Evolutionary conservation across 441 rosid genomes (phyloP), one percentile per base, ranked within the genome.

Genomic region (Erodium texanum): DNA sequence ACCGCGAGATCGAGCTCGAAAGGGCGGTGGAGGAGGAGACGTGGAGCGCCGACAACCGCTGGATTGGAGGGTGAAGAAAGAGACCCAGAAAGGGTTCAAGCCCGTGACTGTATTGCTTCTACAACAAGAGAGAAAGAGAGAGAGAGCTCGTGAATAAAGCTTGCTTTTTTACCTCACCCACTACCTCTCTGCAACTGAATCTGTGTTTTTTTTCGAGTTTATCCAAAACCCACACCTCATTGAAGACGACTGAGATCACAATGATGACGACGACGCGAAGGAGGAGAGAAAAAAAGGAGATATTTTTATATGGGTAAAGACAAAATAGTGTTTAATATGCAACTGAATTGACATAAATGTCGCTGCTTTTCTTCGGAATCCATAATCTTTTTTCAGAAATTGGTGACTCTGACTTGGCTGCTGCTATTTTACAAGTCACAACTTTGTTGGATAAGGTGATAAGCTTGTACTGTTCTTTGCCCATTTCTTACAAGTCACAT

Each of bases 11-110:
- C 29, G 29, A 27, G 29, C 29, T 27, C 29, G 29, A 27, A 27
- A 27, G 29, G 4, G 29, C 29, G 29, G 29, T 27, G 29, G 29
- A 1, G 29, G 29, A 27, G 29, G 29, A 27, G 29, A 27, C 29
- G 29, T 27, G 29, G 29, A 1, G 29, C 29, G 29, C 2, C 29
- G 29, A 1, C 29, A 4, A 27, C 29, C 29, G 4, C 29, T 70
- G 72, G 81, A 72, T 38, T 19, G 68, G 52, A 14, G 72, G 82
- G 74, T 79, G 83, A 61, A 56, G 79, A 77, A 77, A 81, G 69
- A 78, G 83, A 80, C 81, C 24, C 45, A 29, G 65, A 77, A 74
- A 78, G 74, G 70, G 79, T 18, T 66, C 67, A 72, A 76, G 29
- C 29, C 29, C 29, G 29, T 27, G 29, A 27, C 4, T 27, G 29